phyloP scores from a whole-genome alignment of 2,329 filamentous ascomycete species.

The Clonostachys sp. region DNA sequence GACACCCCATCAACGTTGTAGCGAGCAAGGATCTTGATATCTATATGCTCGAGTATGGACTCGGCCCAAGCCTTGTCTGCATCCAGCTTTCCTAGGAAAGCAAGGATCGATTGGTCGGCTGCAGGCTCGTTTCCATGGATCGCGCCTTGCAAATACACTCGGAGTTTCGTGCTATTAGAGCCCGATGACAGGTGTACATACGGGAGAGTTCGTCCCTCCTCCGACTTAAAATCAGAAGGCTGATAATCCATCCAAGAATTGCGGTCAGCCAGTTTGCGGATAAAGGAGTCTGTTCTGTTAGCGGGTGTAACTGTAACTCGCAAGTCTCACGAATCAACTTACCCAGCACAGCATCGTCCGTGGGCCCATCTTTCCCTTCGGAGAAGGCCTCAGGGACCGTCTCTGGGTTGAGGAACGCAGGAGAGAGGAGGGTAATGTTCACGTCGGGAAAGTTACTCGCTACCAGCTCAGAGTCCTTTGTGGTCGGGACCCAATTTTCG shows the following conservation, averaged over 20 bases:
- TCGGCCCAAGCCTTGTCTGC: constrained; percentile 14
- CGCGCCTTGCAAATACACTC: constrained; percentile 17
- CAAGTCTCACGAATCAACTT: background rate
- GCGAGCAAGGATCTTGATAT: constrained; percentile 17
- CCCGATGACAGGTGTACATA: constrained; percentile 6
- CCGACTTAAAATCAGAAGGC: constrained; percentile 17
- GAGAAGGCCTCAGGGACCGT: constrained; percentile 13
- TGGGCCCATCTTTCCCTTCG: constrained; percentile 19
- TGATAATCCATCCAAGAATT: constrained; percentile 19
- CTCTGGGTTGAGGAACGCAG: constrained; percentile 16
- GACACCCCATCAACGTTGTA: constrained; percentile 20
- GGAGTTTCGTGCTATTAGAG: constrained; percentile 8
- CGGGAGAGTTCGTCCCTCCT: constrained; percentile 10
- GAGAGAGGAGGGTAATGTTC: constrained; percentile 16
- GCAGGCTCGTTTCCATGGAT: constrained; percentile 20
- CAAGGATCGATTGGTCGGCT: constrained; percentile 16
- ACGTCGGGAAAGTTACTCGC: constrained; percentile 20
- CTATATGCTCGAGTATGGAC: constrained; percentile 15
- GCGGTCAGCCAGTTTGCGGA: constrained; percentile 14
- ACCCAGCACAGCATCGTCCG: constrained; percentile 19
- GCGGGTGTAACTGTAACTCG: background rate
- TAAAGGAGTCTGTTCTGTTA: constrained; percentile 12
- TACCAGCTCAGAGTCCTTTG: constrained; percentile 17
- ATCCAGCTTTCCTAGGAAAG: constrained; percentile 16
- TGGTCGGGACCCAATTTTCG: constrained; percentile 8